Conservation (phyloP, 1,284 basidiomycete genomes). For the Cronartium quercuum region DNA sequence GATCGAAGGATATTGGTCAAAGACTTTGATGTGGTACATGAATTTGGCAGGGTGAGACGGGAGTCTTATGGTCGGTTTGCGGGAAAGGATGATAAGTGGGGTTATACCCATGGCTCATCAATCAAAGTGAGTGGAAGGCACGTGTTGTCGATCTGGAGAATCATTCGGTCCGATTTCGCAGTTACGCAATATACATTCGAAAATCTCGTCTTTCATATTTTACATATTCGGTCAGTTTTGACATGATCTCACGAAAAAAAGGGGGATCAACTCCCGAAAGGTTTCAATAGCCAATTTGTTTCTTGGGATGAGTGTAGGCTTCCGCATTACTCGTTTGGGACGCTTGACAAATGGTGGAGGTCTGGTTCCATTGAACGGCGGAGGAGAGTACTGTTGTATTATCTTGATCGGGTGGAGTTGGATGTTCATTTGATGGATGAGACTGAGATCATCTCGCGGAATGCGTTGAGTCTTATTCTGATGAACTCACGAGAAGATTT, state of each 20-base stretch:
- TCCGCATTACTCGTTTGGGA: constrained; percentile 65
- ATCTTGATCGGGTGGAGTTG: constrained; percentile 60
- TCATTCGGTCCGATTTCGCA: constrained; percentile 77
- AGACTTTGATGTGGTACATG: constrained; percentile 49
- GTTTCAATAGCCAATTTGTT: constrained; percentile 1
- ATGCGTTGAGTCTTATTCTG: constrained; percentile 58
- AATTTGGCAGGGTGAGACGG: constrained; percentile 48
- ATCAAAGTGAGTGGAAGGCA: constrained; percentile 82
- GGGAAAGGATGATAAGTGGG: constrained; percentile 62
- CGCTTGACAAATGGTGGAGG: constrained; percentile 67
- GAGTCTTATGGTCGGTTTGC: constrained; percentile 53
- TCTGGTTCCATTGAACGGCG: constrained; percentile 59
- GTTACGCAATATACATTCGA: constrained; percentile 81
- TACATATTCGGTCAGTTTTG: constrained; percentile 61
- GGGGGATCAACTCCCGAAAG: constrained; percentile 2
- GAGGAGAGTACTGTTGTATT: constrained; percentile 60
- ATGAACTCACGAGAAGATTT: too few relatives aligned
- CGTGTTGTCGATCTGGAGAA: constrained; percentile 84
- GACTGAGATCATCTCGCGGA: constrained; percentile 76
- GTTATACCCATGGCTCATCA: constrained; percentile 66
- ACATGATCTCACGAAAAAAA: too few relatives aligned
- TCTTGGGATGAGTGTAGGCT: constrained; percentile 54
- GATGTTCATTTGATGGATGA: constrained; percentile 71
- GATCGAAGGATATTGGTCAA: constrained; percentile 37
- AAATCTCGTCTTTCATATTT: constrained; percentile 73